Conservation (phyloP, 495 filamentous ascomycete genomes). For the Podospora appendiculata region DNA sequence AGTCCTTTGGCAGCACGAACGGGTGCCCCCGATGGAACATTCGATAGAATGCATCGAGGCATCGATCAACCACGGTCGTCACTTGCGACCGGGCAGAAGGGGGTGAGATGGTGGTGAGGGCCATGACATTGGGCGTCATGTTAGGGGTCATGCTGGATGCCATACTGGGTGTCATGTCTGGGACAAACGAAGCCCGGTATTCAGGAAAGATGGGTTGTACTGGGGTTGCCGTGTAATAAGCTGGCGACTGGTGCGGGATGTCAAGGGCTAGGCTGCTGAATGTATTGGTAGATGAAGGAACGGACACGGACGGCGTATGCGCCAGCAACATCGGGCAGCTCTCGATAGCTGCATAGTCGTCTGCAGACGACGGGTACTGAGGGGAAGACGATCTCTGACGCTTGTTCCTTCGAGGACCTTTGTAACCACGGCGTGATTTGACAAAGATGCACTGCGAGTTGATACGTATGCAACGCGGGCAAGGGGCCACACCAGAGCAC, state of each 20-base stretch:
- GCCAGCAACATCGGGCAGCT: slow-evolving; percentile 41
- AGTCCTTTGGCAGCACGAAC: slow-evolving; percentile 46
- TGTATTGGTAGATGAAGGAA: slow-evolving; percentile 19
- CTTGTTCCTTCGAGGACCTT: slow-evolving; percentile 39
- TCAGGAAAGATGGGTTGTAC: slow-evolving; percentile 23
- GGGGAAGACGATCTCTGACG: slow-evolving; percentile 42
- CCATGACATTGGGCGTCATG: slow-evolving; percentile 16
- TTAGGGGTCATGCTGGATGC: neutral
- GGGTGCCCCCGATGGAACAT: slow-evolving; percentile 68
- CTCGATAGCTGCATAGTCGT: slow-evolving; percentile 5
- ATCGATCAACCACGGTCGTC: slow-evolving; percentile 36
- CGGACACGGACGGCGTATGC: slow-evolving; percentile 18
- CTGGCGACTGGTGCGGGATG: slow-evolving; percentile 30
- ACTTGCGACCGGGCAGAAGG: slow-evolving; percentile 17
- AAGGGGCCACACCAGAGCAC: slow-evolving; percentile 39
- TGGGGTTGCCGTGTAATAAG: slow-evolving; percentile 26
- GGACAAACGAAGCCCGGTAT: slow-evolving; percentile 27
- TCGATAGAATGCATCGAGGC: slow-evolving; percentile 50
- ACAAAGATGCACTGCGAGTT: slow-evolving; percentile 40
- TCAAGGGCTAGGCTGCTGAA: slow-evolving; percentile 30
- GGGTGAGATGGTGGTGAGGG: slow-evolving; percentile 3
- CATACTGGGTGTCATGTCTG: slow-evolving; percentile 21
- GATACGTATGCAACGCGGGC: slow-evolving; percentile 34
- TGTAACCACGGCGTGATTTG: slow-evolving; percentile 44
- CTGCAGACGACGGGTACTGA: slow-evolving; percentile 18